Evolutionary conservation across 305 asterid genomes (phyloP).

Genomic region (Coffea humblotiana): DNA sequence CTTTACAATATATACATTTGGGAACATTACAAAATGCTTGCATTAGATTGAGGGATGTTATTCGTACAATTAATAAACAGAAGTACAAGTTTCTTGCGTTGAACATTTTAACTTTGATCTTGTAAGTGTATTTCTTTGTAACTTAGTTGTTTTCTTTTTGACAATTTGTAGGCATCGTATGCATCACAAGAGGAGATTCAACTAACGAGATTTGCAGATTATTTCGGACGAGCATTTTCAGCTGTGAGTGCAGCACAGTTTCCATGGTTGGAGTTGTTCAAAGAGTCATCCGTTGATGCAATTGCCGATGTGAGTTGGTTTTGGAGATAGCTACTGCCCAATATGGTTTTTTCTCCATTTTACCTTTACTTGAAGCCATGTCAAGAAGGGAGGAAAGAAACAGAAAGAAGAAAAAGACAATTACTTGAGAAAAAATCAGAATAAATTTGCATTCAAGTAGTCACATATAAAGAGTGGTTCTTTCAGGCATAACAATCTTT

Average conservation of each 20-base stretch:
- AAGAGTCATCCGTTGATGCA: conserved; percentile 65
- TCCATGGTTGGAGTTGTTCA: conserved; percentile 84
- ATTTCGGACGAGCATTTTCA: conserved; percentile 83
- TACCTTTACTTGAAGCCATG: no score
- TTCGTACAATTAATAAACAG: no score
- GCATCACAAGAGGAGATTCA: conserved; percentile 78
- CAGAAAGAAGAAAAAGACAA: no score
- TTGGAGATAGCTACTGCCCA: neutral
- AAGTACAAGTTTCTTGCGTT: no score
- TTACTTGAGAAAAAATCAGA: no score
- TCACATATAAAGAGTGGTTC: no score
- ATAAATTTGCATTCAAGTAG: no score
- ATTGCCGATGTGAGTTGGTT: conserved; percentile 58
- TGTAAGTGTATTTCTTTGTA: neutral
- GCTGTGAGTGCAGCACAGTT: conserved; percentile 68
- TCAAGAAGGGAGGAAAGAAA: no score
- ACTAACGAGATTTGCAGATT: conserved; percentile 80
- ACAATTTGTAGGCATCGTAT: conserved; percentile 55
- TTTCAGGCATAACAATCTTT: no score
- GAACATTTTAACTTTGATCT: conserved; percentile 5
- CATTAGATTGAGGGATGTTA: conserved; percentile 3
- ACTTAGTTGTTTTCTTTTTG: neutral
- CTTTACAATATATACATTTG: neutral
- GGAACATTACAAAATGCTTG: neutral
- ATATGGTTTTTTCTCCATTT: no score